Conservation (phyloP, 2,329 filamentous ascomycete genomes). For the Beauveria medogensis region DNA sequence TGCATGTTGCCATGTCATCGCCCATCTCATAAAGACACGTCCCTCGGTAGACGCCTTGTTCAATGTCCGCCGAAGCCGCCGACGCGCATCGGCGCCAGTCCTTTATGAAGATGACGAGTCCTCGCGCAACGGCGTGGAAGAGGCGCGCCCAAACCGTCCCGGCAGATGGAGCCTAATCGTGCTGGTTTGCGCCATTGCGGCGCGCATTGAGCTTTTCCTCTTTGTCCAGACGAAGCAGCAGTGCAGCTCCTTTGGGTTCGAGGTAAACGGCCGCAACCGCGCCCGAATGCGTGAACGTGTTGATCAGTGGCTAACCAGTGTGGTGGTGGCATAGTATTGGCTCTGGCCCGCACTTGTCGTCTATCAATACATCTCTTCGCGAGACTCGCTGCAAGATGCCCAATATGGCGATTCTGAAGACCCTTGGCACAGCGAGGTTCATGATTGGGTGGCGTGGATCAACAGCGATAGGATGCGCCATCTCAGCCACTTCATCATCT, state of each 20-base stretch:
- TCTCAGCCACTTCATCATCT: slow-evolving; percentile 26
- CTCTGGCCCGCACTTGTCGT: slow-evolving; percentile 21
- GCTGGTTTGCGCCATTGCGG: slow-evolving; percentile 35
- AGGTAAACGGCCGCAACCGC: slow-evolving; percentile 25
- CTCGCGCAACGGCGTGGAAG: background rate
- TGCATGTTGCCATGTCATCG: background rate
- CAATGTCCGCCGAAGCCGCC: background rate
- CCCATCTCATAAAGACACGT: background rate
- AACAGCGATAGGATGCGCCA: slow-evolving; percentile 30
- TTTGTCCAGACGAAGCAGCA: slow-evolving; percentile 39
- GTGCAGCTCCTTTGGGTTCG: slow-evolving; percentile 41
- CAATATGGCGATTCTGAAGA: slow-evolving; percentile 33
- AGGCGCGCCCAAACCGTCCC: slow-evolving; percentile 33
- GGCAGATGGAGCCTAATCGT: slow-evolving; percentile 36
- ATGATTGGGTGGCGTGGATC: slow-evolving; percentile 42
- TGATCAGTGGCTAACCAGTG: no score
- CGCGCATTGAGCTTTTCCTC: slow-evolving; percentile 41
- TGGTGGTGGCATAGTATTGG: background rate
- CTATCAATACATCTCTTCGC: slow-evolving; percentile 36
- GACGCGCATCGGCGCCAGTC: background rate
- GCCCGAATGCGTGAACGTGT: background rate
- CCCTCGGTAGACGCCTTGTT: background rate
- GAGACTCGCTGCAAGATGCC: slow-evolving; percentile 33
- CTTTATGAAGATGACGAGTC: background rate
- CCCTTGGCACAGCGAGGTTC: slow-evolving; percentile 38